Evolutionary conservation across 164 flowering plant genomes (phyloP).

Genomic region (Pachysandra terminalis): DNA sequence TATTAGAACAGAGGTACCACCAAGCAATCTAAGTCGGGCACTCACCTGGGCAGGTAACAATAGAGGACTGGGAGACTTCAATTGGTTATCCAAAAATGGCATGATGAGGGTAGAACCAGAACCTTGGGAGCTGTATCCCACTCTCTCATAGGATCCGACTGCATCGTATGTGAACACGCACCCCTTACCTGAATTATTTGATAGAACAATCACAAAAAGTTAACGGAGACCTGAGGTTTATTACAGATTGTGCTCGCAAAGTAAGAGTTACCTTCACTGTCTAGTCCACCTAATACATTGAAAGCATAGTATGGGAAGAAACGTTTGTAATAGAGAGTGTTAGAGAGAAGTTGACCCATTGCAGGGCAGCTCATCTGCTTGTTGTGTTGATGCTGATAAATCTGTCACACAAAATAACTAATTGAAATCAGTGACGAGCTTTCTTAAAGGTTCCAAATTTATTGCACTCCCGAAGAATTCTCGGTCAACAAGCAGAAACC

Average conservation of each 20-base stretch:
- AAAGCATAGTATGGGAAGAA: slow-evolving; percentile 97
- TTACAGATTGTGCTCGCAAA: background rate
- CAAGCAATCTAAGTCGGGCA: background rate
- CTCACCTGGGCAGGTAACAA: slow-evolving; percentile 77
- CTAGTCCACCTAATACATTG: slow-evolving; percentile 96
- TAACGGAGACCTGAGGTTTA: background rate
- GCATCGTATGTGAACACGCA: slow-evolving; percentile 99
- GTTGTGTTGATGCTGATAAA: slow-evolving; percentile 93
- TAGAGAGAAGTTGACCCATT: slow-evolving; percentile 93
- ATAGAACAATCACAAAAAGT: background rate
- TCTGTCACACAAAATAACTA: slow-evolving; percentile 33
- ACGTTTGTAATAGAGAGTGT: slow-evolving; percentile 96
- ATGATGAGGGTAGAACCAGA: slow-evolving; percentile 91
- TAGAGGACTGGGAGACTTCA: slow-evolving; percentile 97
- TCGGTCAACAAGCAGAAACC: too few relatives aligned
- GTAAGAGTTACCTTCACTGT: slow-evolving; percentile 57
- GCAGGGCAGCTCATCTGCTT: slow-evolving; percentile 99
- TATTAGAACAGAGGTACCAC: background rate
- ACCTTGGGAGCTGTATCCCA: slow-evolving; percentile 94
- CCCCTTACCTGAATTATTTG: slow-evolving; percentile 68
- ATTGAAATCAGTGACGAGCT: background rate
- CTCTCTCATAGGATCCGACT: slow-evolving; percentile 97
- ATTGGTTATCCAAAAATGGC: slow-evolving; percentile 92
- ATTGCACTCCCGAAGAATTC: too few relatives aligned
- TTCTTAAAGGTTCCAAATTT: background rate